Evolutionary conservation across 257 asterid genomes (phyloP), one percentile per base, ranked within the genome.

Genomic region (Prunella vulgaris): DNA sequence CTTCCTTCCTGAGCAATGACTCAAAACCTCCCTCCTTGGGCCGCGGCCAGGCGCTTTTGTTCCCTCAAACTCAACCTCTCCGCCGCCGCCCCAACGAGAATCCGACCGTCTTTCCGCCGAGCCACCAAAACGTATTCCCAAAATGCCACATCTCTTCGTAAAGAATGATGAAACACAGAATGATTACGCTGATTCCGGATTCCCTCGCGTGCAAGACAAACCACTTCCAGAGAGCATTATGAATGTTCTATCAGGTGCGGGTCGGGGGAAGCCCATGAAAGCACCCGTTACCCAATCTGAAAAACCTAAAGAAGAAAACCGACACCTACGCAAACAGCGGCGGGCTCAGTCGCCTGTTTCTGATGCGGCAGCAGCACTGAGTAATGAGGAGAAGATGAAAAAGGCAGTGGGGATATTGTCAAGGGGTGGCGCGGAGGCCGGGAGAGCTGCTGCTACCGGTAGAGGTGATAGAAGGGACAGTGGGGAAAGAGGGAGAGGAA

Each of bases 241-340:
- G 14, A 53, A 74, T 2, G 73, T 69, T 27, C 24, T 82, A 53
- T 52, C 82, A 0, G 93, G 96, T 5, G 79, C 86, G 6, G 97
- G 97, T 44, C 86, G 98, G 30, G 96, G 98, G 46, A 83, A 78
- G 81, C 82, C 90, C 58, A n/a, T 30, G 10, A 10, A 28, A 28
- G 10, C 79, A 14, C 72, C 84, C 0, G 32, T 65, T 3, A 24
- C 54, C 3, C 79, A 57, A 7, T 18, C 82, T 0, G 81, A 70
- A 24, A 83, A 65, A 74, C 84, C 85, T 4, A 75, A 59, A 52
- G 70, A 53, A 7, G 90, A 82, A 81, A 82, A 88, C 66, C 83
- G 93, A 15, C 96, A 86, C 68, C 28, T 83, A 18, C 83, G 89
- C 38, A 48, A 30, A 13, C 70, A 63, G 66, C 77, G 57, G 58